Evolutionary conservation across 2,329 filamentous ascomycete species (phyloP).

Genomic region (Talaromyces piceae): DNA sequence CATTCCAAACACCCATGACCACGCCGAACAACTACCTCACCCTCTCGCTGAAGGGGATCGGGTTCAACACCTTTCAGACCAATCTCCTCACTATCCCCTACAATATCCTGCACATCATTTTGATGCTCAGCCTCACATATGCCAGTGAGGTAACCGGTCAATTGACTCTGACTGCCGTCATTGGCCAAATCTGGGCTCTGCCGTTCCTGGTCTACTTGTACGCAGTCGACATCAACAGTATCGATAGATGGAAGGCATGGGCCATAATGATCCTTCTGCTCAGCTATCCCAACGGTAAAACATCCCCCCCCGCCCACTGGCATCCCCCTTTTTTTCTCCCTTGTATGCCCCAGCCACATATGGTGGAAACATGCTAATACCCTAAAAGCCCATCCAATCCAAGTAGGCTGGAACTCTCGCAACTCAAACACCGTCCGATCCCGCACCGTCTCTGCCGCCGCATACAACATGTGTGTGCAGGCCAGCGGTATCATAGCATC

Average conservation of each 20-base stretch:
- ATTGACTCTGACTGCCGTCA: slow-evolving; percentile 43
- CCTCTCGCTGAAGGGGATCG: slow-evolving; percentile 43
- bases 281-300: slow-evolving; percentile 42
- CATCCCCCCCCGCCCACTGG: too few species aligned
- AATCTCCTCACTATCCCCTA: slow-evolving; percentile 59
- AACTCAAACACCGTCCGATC: slow-evolving; percentile 34
- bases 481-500: background rate
- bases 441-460: slow-evolving; percentile 28
- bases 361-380: background rate
- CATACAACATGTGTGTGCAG: slow-evolving; percentile 12
- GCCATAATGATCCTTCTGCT: slow-evolving; percentile 45
- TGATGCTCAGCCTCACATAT: slow-evolving; percentile 21
- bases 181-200: slow-evolving; percentile 47
- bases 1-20: slow-evolving; percentile 33
- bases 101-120: slow-evolving; percentile 51
- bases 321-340: background rate
- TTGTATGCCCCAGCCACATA: background rate
- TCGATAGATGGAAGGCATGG: slow-evolving; percentile 46
- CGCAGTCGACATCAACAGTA: slow-evolving; percentile 36
- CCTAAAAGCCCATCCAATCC: slow-evolving; percentile 47
- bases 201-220: slow-evolving; percentile 48
- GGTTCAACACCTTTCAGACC: slow-evolving; percentile 51
- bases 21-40: slow-evolving; percentile 33
- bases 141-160: slow-evolving; percentile 36
- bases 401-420: slow-evolving; percentile 35